Base-by-base conservation (phyloP, 1,284 basidiomycete genomes). In the Leccinum subspadiceum region DNA sequence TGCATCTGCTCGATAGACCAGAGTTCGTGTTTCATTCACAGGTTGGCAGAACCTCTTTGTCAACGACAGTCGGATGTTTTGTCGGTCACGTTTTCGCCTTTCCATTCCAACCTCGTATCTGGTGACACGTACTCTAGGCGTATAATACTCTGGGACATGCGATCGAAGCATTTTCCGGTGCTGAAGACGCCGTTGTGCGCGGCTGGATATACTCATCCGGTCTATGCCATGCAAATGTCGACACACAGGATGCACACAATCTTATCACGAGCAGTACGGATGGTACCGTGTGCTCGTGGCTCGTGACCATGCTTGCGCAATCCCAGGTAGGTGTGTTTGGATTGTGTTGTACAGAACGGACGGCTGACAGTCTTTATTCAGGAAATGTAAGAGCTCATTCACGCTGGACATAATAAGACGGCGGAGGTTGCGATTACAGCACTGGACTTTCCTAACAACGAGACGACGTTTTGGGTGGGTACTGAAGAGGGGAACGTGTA, bases 101-200 rank as follows among this genome's bases (percentile, higher is more conserved):
- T 98, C 77, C 96, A 99, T 74, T 93, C 97, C 1, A 98, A 97
- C 66, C 85, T 99, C 7, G 85, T 99, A 48, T 96, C 98, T 65
- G 97, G 97, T 56, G 97, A 97, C 10, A 98, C 96, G 10, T 98
- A 99, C 73, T 96, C 94, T 29, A 97, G 97, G 7, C 97, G 99
- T 77, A 96, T 99, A 59, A 78, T 99, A 41, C 82, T 99, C 2
- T 99, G 97, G 97, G 97, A 99, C 73, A 98, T 96, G n/a, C 87
- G 96, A 51, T 93, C 95, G 1, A 94, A 96, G 68, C 93, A 96
- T 70, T 78, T 98, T 4, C 96, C 97, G 0, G 94, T 98, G 1
- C 82, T 98, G 61, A 99, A 98, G 78, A 97, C 96, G 4, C 97
- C 97, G 0, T 77, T 99, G 50, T 96, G 93, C 5, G 93, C 94